Base-by-base conservation (phyloP, 768 basidiomycete species). In the Gymnopilus dilepis region DNA sequence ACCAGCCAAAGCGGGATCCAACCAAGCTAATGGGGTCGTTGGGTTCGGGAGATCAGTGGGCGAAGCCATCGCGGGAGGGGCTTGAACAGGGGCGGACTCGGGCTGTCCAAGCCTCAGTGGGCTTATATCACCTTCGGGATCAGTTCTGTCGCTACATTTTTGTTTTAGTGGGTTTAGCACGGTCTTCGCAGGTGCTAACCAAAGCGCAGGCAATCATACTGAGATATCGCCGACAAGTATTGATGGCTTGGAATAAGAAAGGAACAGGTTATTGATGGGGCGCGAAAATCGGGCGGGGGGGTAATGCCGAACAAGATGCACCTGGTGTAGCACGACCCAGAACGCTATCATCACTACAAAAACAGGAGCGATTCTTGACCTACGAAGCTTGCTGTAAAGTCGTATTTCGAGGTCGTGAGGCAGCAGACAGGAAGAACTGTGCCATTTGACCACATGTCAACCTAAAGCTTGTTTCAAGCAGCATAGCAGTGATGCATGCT, bases 11-110 rank as follows among this genome's bases (percentile, higher is more conserved):
- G 56, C 63, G 0, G 73, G 71, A 17, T 67, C 34, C n/a, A 77
- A 65, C 47, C 67, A 73, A 12, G 73, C 76, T 61, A 74, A 57
- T 6, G 74, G 67, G 2, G 75, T 75, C 42, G 67, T 62, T 0
- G 74, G 75, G 50, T 76, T 77, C 11, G 50, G 56, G 21, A 60
- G 51, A 17, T 52, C 59, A 17, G 41, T 53, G 11, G 41, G 58
- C 37, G 47, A 34, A 33, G 59, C 51, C 52, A 51, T 24, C 47
- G 45, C n/a, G 33, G 55, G 37, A 28, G 47, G 43, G 41, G 47
- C 13, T 28, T 48, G 13, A 56, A 37, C 31, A 48, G 47, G 6
- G 47, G 24, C 21, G 11, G 43, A 26, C 11, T 26, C 9, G 6
- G 6, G 7, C 40, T 6, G 2, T 41, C 15, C 28, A n/a, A 17